phyloP scores from a whole-genome alignment of 768 basidiomycete genomes.

The Suillus variegatus region DNA sequence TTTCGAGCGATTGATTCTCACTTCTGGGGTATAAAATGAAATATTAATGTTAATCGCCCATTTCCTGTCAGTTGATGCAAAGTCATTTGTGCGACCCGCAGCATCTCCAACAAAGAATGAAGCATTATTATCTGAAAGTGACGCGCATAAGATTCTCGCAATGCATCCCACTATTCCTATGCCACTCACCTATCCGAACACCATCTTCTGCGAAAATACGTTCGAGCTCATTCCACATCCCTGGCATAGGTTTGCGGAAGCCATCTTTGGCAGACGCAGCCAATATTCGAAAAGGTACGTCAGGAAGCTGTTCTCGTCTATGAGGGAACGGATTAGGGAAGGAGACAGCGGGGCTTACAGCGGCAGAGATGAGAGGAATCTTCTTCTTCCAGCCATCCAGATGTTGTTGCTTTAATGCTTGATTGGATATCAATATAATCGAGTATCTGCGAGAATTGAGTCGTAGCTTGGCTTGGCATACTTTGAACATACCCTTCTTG shows the following conservation, averaged over 20 bases:
- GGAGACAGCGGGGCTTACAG: slow-evolving; percentile 40
- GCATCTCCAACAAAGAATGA: slow-evolving; percentile 91
- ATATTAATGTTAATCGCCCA: slow-evolving; percentile 79
- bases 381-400: slow-evolving; percentile 77
- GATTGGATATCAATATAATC: slow-evolving; percentile 82
- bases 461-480: not conserved
- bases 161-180: not conserved
- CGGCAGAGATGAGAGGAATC: slow-evolving; percentile 63
- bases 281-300: slow-evolving; percentile 75
- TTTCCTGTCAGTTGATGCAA: slow-evolving; percentile 81
- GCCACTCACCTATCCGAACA: slow-evolving; percentile 60
- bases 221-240: slow-evolving; percentile 81
- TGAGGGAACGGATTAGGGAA: not conserved
- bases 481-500: slow-evolving; percentile 54
- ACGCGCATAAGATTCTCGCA: not conserved
- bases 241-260: slow-evolving; percentile 84
- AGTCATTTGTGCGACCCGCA: slow-evolving; percentile 78
- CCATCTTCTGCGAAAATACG: slow-evolving; percentile 57
- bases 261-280: slow-evolving; percentile 76
- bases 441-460: slow-evolving; percentile 48
- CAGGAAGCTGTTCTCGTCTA: slow-evolving; percentile 51
- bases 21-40: slow-evolving; percentile 84
- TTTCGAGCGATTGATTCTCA: slow-evolving; percentile 25
- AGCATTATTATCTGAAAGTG: slow-evolving; percentile 52
- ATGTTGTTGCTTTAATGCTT: slow-evolving; percentile 50